phyloP scores from a whole-genome alignment of 768 basidiomycete species.

The Hydnomerulius pinastri region DNA sequence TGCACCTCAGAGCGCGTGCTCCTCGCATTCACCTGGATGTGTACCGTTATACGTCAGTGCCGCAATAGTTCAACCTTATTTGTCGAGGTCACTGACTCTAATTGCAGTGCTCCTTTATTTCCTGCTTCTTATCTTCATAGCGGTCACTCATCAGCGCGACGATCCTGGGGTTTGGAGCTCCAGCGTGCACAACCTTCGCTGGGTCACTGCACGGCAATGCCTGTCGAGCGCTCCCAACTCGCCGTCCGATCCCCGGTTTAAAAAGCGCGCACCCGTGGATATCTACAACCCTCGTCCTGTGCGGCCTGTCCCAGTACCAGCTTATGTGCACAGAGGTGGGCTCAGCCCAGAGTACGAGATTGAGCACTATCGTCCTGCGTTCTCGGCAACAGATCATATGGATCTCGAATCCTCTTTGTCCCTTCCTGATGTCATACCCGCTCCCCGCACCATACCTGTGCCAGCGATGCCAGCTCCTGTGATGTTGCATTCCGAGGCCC shows the following conservation, averaged over 20 bases:
- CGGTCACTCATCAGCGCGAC: slow-evolving; percentile 42
- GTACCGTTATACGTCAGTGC: slow-evolving; percentile 42
- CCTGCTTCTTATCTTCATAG: slow-evolving; percentile 45
- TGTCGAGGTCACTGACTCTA: slow-evolving; percentile 2
- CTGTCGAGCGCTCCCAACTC: slow-evolving; percentile 40
- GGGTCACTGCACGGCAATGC: slow-evolving; percentile 27
- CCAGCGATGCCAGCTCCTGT: slow-evolving; percentile 17
- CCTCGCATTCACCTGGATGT: slow-evolving; percentile 62
- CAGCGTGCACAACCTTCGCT: slow-evolving; percentile 46
- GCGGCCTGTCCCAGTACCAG: slow-evolving; percentile 34
- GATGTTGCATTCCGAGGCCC: slow-evolving; percentile 5
- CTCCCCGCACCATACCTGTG: slow-evolving; percentile 15
- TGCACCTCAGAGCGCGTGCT: slow-evolving; percentile 60
- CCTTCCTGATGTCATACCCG: slow-evolving; percentile 28
- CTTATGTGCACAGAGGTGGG: slow-evolving; percentile 38
- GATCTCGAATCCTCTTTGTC: slow-evolving; percentile 9
- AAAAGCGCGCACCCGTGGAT: slow-evolving; percentile 34
- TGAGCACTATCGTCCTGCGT: slow-evolving; percentile 43
- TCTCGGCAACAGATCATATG: slow-evolving; percentile 22
- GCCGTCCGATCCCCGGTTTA: slow-evolving; percentile 37
- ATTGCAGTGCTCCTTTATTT: slow-evolving; percentile 60
- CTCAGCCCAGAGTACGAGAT: slow-evolving; percentile 47
- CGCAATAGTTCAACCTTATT: not conserved
- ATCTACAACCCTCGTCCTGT: slow-evolving; percentile 48
- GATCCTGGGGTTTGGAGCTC: slow-evolving; percentile 55